Base-by-base conservation (phyloP, 768 basidiomycete genomes). In the Lentinula sp. region DNA sequence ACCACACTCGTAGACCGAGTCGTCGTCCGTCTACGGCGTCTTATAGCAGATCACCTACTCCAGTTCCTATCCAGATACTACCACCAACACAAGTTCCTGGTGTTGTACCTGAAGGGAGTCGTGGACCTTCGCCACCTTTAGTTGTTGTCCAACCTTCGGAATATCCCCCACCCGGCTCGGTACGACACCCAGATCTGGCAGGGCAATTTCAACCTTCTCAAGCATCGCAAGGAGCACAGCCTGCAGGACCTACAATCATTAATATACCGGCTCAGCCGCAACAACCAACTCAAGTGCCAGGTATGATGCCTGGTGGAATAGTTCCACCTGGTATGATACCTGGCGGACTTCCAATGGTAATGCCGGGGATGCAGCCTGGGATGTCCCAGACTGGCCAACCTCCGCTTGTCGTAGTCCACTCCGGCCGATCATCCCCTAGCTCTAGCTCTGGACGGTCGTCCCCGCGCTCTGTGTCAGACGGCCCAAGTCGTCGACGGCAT, bases 211-310 rank as follows among this genome's bases (percentile, higher is more conserved):
- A 52, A 43, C 52, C 56, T 32, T 66, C 66, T 35, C 73, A 69
- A 58, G 69, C 66, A 10, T 60, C 59, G 13, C 59, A 60, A 28
- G 57, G 45, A 33, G 57, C 8, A 20, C 57, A 58, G 43, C 66
- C 62, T 57, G 68, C 67, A 16, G 46, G 61, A 13, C 68, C 72
- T n/a, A 68, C 71, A 35, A 68, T 76, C 33, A 66, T 71, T 13
- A 70, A 71, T 36, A 69, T 69, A 35, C 70, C 72, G 15, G 50
- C 60, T 39, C 70, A 68, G 54, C 66, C 64, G 15, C 66, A 52
- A 20, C 65, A 68, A 57, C 71, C 72, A 28, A 54, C 65, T 9
- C 41, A 39, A n/a, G 33, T 52, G 48, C 59, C 35, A 16, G 57
- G 57, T 32, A 33, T 46, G 37, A 39, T 39, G 37, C 37, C 37